phyloP scores from a whole-genome alignment of 805 yeast genomes.

The Metschnikowia amazonensis region DNA sequence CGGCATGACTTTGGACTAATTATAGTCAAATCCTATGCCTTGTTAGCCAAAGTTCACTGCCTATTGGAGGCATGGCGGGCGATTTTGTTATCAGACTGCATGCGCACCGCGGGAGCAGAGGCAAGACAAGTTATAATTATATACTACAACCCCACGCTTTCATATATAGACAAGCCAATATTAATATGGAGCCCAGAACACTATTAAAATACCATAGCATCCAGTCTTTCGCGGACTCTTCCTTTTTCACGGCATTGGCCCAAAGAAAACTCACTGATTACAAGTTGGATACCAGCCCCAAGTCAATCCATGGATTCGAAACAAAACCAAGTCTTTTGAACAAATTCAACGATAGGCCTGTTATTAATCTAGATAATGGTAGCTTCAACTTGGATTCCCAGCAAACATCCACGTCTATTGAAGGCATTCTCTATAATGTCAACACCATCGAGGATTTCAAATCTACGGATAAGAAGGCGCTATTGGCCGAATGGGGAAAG shows the following conservation, averaged over 20 bases:
- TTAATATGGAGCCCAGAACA: neutral
- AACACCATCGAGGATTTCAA: conserved; percentile 89
- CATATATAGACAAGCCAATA: neutral
- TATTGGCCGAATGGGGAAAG: conserved; percentile 44
- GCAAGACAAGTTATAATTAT: neutral
- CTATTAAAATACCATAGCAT: conserved; percentile 44
- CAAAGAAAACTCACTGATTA: conserved; percentile 68
- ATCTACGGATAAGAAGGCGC: conserved; percentile 54
- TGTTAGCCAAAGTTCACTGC: neutral
- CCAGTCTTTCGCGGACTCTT: conserved; percentile 76
- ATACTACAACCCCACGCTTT: neutral
- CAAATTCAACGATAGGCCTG: conserved; percentile 35
- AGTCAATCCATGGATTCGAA: conserved; percentile 43
- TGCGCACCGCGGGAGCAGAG: neutral
- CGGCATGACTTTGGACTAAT: conserved; percentile 79
- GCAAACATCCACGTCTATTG: conserved; percentile 7
- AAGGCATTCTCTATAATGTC: conserved; percentile 49
- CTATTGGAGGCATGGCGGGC: neutral
- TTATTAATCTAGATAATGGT: conserved; percentile 31
- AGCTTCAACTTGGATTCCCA: conserved; percentile 24
- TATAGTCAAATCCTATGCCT: neutral
- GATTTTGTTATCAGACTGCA: conserved; percentile 4
- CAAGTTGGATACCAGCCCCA: conserved; percentile 54
- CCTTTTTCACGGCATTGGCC: conserved; percentile 77
- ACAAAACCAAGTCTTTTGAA: conserved; percentile 32